Base-by-base conservation (phyloP, 2,329 filamentous ascomycete genomes). In the Xylaria sp. region DNA sequence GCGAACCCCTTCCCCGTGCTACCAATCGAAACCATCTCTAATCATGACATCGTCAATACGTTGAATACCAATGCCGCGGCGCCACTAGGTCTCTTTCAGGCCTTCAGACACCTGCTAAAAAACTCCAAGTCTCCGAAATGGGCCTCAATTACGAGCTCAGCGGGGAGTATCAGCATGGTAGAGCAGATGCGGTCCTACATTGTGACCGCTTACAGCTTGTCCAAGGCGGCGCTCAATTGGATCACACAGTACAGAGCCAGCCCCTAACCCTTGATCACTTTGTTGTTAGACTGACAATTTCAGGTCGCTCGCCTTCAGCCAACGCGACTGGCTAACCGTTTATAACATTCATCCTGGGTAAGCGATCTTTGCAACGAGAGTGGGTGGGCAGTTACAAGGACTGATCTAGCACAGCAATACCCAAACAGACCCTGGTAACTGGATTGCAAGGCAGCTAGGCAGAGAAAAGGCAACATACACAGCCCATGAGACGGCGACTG, bases 51-150 rank as follows among this genome's bases (percentile, higher is more conserved):
- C 8, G 19, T 8, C 12, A 36, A 30, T 3, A 11, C 19, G 3
- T n/a, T 54, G 32, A 21, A 27, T 5, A 30, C 42, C 21, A 54
- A 54, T 19, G 48, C 59, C 6, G 32, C 30, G 19, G 45, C 17
- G 21, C 47, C 59, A 1, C 8, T 65, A 9, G n/a, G 32, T 1
- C 63, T 65, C 1, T 65, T 27, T 24, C 27, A 74, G 45, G 70
- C 69, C 6, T 61, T 72, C 21, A 64, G 67, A n/a, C 71, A 69
- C 24, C 55, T 74, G 3, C 72, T 74, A 17, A 70, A 74, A 32
- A 77, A 57, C 2, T 34, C 21, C 7, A 51, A 32, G 11, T 27
- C 47, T 24, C 48, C 64, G 8, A 56, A 42, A 39, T 66, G 57
- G 48, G 34, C 36, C 4, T 21, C 57, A 27, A 48, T 66, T 12